These are phyloP conservation scores for Vigna reflexopilosa DNA, from an alignment of 306 rosid genomes.

Conservation along the genomic window DNA sequence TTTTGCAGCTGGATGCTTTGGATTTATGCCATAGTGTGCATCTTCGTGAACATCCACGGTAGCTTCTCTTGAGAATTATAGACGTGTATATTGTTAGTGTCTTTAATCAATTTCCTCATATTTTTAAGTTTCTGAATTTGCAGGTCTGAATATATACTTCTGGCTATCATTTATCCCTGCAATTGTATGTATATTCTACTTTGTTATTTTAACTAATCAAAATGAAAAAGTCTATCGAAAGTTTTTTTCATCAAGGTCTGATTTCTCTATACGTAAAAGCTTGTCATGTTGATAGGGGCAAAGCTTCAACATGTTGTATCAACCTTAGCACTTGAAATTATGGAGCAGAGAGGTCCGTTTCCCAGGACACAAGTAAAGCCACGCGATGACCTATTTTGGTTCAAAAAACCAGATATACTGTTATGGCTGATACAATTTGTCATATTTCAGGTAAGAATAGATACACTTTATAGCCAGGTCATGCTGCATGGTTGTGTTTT, in stretches of 20 bases:
- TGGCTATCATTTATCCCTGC: conserved; percentile 99
- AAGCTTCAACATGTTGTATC: conserved; percentile 98
- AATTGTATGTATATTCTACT: conserved; percentile 64
- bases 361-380: conserved; percentile 82
- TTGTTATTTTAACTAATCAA: conserved; percentile 35
- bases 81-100: not conserved
- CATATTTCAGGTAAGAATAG: conserved; percentile 79
- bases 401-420: conserved; percentile 77
- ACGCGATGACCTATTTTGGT: conserved; percentile 88
- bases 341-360: conserved; percentile 68
- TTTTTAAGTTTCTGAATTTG: conserved; percentile 41
- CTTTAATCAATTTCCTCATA: conserved; percentile 41
- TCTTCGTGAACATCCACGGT: conserved; percentile 90
- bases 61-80: conserved; percentile 37
- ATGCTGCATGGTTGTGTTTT: conserved; percentile 11
- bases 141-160: conserved; percentile 91
- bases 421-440: conserved; percentile 90
- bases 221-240: conserved; percentile 6
- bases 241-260: conserved; percentile 30
- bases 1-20: conserved; percentile 91
- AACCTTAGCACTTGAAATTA: conserved; percentile 83
- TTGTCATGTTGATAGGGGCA: conserved; percentile 94
- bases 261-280: conserved; percentile 58
- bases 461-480: not conserved
- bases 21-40: conserved; percentile 89